phyloP scores from a whole-genome alignment of 164 flowering plant genomes.

The Vitis riparia region DNA sequence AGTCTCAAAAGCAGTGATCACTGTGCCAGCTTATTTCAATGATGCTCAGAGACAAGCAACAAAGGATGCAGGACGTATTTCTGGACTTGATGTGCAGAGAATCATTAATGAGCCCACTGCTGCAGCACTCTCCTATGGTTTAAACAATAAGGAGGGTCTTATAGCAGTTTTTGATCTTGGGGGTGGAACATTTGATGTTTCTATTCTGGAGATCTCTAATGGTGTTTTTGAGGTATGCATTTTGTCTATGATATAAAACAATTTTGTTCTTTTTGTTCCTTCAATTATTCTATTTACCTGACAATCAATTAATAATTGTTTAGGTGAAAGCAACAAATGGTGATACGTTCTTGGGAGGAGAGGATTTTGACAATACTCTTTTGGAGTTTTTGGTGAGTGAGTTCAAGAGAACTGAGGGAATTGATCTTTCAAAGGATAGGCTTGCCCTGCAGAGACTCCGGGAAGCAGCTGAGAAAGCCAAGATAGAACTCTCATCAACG shows the following conservation, averaged over 20 bases:
- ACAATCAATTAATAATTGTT: neutral
- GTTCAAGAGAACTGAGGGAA: constrained; percentile 61
- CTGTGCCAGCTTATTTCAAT: constrained; percentile 80
- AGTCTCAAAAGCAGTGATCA: constrained; percentile 63
- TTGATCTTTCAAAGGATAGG: constrained; percentile 64
- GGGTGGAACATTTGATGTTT: constrained; percentile 79
- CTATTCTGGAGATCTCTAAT: constrained; percentile 70
- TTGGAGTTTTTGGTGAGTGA: constrained; percentile 62
- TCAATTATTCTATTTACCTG: neutral
- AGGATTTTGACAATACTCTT: constrained; percentile 67
- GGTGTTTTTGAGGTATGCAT: constrained; percentile 71
- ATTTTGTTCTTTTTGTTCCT: neutral
- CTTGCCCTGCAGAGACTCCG: constrained; percentile 75
- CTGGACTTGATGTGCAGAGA: constrained; percentile 73
- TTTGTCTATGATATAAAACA: neutral
- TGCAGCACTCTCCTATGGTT: constrained; percentile 78
- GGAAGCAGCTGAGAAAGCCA: constrained; percentile 81
- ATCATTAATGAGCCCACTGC: constrained; percentile 83
- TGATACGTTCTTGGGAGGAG: constrained; percentile 81
- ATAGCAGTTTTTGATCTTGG: constrained; percentile 81
- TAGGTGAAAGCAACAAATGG: constrained; percentile 88
- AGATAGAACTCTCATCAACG: constrained; percentile 75
- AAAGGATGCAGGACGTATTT: constrained; percentile 77
- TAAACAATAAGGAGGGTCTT: constrained; percentile 71
- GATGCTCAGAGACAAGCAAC: constrained; percentile 87